Percentiles rank a stretch among this genome's conserved stretches.
Evolutionary conservation across 257 asterid species (phyloP).

Genomic region (Solanum bulbocastanum): DNA sequence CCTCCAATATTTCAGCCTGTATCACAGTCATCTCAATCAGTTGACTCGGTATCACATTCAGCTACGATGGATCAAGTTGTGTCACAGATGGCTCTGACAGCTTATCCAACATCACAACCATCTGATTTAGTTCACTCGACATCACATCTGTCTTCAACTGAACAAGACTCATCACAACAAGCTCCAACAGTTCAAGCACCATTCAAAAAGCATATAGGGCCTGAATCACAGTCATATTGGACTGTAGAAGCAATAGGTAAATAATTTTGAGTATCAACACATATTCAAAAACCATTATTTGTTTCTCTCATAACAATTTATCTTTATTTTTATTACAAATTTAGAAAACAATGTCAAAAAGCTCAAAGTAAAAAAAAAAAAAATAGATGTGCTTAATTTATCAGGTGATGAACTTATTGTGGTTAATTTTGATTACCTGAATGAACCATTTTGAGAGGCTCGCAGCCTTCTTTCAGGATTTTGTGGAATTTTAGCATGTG

Average conservation of each 20-base stretch:
- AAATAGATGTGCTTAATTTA: neutral
- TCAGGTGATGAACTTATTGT: neutral
- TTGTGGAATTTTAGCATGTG: neutral
- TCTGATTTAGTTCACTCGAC: too few species aligned
- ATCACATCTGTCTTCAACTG: too few species aligned
- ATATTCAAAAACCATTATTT: neutral
- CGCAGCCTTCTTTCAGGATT: neutral
- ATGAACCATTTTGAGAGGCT: neutral
- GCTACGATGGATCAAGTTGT: too few species aligned
- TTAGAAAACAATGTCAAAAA: neutral
- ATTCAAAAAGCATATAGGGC: too few species aligned
- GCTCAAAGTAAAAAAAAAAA: neutral
- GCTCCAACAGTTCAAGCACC: too few species aligned
- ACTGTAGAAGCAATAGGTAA: neutral
- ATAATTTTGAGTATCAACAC: neutral
- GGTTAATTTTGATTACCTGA: neutral
- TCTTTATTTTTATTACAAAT: neutral
- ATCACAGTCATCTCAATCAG: too few species aligned
- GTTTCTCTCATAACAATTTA: neutral
- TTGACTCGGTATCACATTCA: too few species aligned
- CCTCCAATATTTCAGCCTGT: too few species aligned
- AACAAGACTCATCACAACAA: too few species aligned
- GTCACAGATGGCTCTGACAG: too few species aligned
- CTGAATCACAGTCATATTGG: too few species aligned
- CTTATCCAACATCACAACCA: too few species aligned